Percentiles rank a stretch among this genome's conserved stretches.
phyloP scores from a whole-genome alignment of 345 rosid genomes.

The Arabis hirsuta region DNA sequence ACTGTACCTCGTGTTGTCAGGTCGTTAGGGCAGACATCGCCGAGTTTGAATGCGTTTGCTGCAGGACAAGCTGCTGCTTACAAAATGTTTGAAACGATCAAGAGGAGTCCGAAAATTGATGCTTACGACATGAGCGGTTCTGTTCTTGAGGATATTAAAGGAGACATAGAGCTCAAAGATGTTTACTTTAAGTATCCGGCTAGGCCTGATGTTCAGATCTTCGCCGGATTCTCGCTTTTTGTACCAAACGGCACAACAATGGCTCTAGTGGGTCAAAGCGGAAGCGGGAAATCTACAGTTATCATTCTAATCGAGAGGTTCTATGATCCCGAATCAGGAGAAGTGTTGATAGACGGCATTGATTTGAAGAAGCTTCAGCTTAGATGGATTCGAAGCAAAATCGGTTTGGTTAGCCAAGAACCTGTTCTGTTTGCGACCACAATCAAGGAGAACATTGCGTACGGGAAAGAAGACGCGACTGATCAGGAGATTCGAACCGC shows the following conservation, averaged over 20 bases:
- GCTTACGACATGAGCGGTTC: conserved; percentile 48
- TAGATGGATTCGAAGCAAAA: conserved; percentile 55
- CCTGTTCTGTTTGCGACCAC: conserved; percentile 53
- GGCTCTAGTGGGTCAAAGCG: conserved; percentile 65
- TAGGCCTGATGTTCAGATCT: conserved; percentile 63
- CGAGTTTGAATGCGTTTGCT: conserved; percentile 71
- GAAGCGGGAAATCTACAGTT: conserved; percentile 73
- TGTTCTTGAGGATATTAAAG: conserved; percentile 47
- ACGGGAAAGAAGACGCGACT: conserved; percentile 41
- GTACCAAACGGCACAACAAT: conserved; percentile 46
- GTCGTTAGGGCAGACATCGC: conserved; percentile 84
- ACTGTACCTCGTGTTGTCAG: conserved; percentile 44
- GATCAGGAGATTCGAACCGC: conserved; percentile 41
- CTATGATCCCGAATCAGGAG: conserved; percentile 61
- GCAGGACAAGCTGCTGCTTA: conserved; percentile 80
- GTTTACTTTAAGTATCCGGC: conserved; percentile 56
- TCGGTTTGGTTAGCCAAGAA: conserved; percentile 60
- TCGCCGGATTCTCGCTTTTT: conserved; percentile 56
- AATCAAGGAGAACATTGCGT: conserved; percentile 55
- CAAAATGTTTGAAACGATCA: conserved; percentile 61
- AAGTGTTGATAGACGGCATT: conserved; percentile 53
- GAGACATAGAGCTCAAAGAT: conserved; percentile 54
- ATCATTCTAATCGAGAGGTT: conserved; percentile 77
- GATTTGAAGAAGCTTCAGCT: conserved; percentile 52
- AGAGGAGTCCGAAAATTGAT: conserved; percentile 54